A percentile compares a stretch with the other conserved stretches of the same genome.
Evolutionary conservation across 805 yeast genomes (phyloP).

Genomic region (Suhomyces emberorum): DNA sequence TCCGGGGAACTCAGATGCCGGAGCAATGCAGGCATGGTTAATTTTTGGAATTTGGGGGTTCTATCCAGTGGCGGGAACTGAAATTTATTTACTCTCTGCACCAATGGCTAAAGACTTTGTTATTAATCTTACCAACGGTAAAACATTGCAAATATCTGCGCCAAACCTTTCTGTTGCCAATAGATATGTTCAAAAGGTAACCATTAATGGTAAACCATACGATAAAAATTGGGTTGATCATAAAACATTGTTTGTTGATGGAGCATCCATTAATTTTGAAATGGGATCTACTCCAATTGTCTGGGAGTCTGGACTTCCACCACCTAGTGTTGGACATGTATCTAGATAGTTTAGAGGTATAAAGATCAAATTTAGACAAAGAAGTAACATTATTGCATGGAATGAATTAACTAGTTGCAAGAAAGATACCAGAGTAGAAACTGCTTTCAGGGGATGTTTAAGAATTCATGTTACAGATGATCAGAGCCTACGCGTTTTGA

Average conservation of each 20-base stretch:
- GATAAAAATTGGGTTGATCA: conserved; percentile 31
- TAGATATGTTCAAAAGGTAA: conserved; percentile 26
- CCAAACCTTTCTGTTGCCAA: conserved; percentile 18
- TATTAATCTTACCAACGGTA: conserved; percentile 22
- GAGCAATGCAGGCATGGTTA: conserved; percentile 38
- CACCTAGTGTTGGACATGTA: conserved; percentile 25
- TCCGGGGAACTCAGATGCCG: conserved; percentile 38
- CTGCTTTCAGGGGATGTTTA: too few relatives aligned
- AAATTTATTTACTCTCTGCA: conserved; percentile 28
- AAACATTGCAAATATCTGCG: conserved; percentile 20
- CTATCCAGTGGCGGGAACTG: conserved; percentile 35
- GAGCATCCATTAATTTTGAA: conserved; percentile 20
- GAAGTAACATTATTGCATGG: too few relatives aligned
- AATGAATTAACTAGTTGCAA: too few relatives aligned
- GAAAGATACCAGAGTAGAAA: too few relatives aligned
- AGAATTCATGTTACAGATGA: too few relatives aligned
- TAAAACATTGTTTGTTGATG: conserved; percentile 24
- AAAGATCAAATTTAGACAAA: too few relatives aligned
- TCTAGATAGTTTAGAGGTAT: too few relatives aligned
- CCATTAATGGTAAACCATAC: conserved; percentile 24
- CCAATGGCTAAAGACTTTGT: conserved; percentile 26
- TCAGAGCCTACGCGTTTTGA: too few relatives aligned
- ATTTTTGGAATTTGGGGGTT: conserved; percentile 31
- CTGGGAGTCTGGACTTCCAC: conserved; percentile 26
- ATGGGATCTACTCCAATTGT: conserved; percentile 12